A percentile compares a stretch with the other conserved stretches of the same genome.
Evolutionary conservation across 495 filamentous ascomycete genomes (phyloP).

Genomic region (Halenospora varia): DNA sequence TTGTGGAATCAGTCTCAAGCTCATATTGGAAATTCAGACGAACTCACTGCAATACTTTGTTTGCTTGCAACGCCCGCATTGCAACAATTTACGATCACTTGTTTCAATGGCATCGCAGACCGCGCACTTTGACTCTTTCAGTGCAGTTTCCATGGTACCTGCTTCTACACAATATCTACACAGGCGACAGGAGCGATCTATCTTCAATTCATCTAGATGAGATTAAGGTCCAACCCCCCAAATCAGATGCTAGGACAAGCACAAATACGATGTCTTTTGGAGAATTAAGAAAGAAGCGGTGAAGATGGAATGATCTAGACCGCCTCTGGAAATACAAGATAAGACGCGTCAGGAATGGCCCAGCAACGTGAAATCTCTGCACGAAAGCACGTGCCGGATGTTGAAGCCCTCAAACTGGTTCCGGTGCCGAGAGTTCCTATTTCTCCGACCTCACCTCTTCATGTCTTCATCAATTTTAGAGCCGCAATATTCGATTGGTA

Average conservation of each 20-base stretch:
- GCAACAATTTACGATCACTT: neutral
- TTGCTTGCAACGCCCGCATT: neutral
- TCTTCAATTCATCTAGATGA: too few relatives aligned
- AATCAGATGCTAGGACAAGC: too few relatives aligned
- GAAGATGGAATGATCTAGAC: neutral
- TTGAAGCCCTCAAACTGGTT: too few relatives aligned
- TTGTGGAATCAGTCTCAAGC: neutral
- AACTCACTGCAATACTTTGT: neutral
- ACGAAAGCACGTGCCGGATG: neutral
- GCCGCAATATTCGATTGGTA: too few relatives aligned
- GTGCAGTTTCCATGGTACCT: neutral
- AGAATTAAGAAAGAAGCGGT: conserved; percentile 4
- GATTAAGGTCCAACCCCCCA: too few relatives aligned
- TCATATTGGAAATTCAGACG: neutral
- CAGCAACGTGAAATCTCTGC: neutral
- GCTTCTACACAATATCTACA: too few relatives aligned
- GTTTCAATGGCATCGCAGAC: neutral
- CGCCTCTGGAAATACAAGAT: neutral
- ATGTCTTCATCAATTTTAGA: too few relatives aligned
- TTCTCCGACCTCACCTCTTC: too few relatives aligned
- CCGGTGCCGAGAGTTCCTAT: too few relatives aligned
- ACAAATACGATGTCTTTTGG: too few relatives aligned
- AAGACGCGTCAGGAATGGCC: neutral
- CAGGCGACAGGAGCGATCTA: too few relatives aligned
- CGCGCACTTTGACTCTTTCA: neutral